Evolutionary conservation across 441 rosid genomes (phyloP), one percentile per base, ranked within the genome.

Genomic region (Eutrema salsugineum): DNA sequence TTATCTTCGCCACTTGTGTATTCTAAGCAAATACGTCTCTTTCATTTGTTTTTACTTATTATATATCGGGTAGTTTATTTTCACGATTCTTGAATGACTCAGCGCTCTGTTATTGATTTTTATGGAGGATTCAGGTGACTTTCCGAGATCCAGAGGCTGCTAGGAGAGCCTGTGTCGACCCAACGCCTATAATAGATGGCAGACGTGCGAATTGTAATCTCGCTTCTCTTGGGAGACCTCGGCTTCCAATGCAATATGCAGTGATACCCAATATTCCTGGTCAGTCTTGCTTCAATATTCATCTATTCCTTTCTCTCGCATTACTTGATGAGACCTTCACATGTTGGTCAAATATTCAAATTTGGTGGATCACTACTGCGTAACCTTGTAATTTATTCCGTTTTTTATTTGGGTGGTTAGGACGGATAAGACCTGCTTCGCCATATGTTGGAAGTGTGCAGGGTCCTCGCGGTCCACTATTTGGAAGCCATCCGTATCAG

Each of bases 61-160:
- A 38, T 8, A 8, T 57, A 5, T 11, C 39, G 59, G 16, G 53
- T 73, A 42, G 40, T 42, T 57, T 27, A 9, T 15, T 33, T 59
- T 53, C 63, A 47, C 74, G 72, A 66, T 70, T 57, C 63, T 69
- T 54, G 73, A 84, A 77, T 91, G 84, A 87, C 85, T 74, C 71
- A 75, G 61, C 47, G 54, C 53, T 79, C 49, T 82, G 58, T 77
- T 77, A 72, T 68, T 83, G 68, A 53, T 85, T 86, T 84, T 49
- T 78, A 71, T 85, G 92, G 98, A 89, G 88, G 86, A 91, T 81
- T 77, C 83, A 94, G 99, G 99, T 94, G 80, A 94, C 98, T 78
- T 94, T 90, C 82, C 87, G 89, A 81, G 99, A 94, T 75, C 91
- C 94, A 15, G 98, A 94, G 80, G 88, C 93, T 63, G 99, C 99